Evolutionary conservation across 2,329 filamentous ascomycete genomes (phyloP), one percentile per base, ranked within the genome.

Genomic region (Penicillium sp.): DNA sequence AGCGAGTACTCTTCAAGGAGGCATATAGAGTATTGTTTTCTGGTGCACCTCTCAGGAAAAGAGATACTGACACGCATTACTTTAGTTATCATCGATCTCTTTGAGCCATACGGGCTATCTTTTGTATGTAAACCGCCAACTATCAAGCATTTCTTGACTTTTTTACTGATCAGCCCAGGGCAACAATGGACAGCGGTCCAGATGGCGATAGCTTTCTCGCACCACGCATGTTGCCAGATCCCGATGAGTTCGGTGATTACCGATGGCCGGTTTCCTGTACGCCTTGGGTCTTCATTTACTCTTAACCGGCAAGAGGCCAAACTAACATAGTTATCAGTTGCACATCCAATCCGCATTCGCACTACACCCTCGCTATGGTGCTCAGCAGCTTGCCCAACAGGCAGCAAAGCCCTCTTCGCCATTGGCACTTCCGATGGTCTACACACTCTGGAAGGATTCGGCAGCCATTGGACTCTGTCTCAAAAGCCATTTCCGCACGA

Each of bases 361-460:
- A 59, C 58, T 3, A 48, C 55, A 26, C 51, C 57, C 14, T 64
- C 66, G 1, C 41, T 69, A 24, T 70, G 67, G 65, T 69, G 63
- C 40, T 69, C 67, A 3, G 61, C 67, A 1, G 49, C 69, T 1
- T 65, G 62, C 20, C 69, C 69, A 29, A 50, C 49, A 18, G 55
- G 59, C 3, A 49, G 54, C 13, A 62, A 52, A 13, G 55, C 63
- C 1, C 43, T 62, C 8, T 72, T 71, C 37, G 67, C 67, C 23
- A 55, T 71, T 26, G 69, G 69, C 3, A 67, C 67, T 4, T 69
- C 66, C 3, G 56, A 64, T 2, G 68, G 68, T 11, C 52, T 72
- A 8, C 51, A 67, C 37, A 67, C 61, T 2, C 47, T 70, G 5
- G 56, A 64, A 37, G 61, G 61, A 13, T 46, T 55, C 6, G 57